Conservation (phyloP, 176 grass and related monocot species). For the Oryza longistaminata region DNA sequence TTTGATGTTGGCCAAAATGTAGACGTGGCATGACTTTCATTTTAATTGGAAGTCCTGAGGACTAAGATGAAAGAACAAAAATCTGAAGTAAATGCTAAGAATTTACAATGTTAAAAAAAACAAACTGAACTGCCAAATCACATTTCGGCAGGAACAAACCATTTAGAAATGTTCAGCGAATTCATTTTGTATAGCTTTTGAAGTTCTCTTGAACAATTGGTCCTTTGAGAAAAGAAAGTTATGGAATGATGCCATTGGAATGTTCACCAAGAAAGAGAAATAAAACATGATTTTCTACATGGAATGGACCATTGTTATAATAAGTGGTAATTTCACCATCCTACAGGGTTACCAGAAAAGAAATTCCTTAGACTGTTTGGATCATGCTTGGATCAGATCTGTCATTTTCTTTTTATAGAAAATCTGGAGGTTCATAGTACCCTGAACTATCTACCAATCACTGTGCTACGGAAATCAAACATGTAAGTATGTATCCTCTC, state of each 20-base stretch:
- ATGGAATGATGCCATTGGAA: not conserved
- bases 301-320: not conserved
- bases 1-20: constrained; percentile 24
- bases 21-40: not conserved
- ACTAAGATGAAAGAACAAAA: not conserved
- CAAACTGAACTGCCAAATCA: constrained; percentile 1
- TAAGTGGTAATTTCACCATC: not conserved
- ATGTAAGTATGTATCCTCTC: not conserved
- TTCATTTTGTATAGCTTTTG: constrained; percentile 6
- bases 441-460: constrained; percentile 1
- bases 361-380: not conserved
- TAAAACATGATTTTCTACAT: not conserved
- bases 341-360: not conserved
- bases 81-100: not conserved
- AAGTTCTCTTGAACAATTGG: not conserved
- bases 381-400: constrained; percentile 7
- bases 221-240: not conserved
- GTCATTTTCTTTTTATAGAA: not conserved
- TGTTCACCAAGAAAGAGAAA: not conserved
- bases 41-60: constrained; percentile 26
- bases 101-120: not conserved
- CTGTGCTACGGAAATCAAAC: not conserved
- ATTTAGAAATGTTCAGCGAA: not conserved
- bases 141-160: not conserved
- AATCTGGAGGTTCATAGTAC: not conserved